Evolutionary conservation across 2,329 filamentous ascomycete genomes (phyloP).

Genomic region (Pseudohalonectria lignicola): DNA sequence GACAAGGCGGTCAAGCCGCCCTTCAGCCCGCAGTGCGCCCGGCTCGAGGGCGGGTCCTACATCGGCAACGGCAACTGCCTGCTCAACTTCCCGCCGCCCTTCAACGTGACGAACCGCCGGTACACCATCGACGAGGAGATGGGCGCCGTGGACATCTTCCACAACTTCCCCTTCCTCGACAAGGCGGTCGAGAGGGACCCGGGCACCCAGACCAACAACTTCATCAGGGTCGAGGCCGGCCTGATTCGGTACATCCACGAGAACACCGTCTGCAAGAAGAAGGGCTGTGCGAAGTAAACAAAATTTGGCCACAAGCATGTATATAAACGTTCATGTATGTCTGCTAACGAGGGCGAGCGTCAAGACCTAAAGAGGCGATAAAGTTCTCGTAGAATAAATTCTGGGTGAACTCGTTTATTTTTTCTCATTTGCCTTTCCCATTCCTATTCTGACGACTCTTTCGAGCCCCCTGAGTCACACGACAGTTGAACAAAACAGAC

Average conservation of each 20-base stretch:
- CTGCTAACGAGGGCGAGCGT: too few species aligned
- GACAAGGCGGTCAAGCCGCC: constrained; percentile 4
- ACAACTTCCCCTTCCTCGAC: constrained; percentile 13
- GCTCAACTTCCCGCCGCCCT: constrained; percentile 6
- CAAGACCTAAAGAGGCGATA: too few species aligned
- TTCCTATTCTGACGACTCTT: too few species aligned
- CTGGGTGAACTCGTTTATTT: too few species aligned
- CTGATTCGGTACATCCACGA: constrained; percentile 14
- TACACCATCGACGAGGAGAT: constrained; percentile 10
- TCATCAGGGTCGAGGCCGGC: constrained; percentile 10
- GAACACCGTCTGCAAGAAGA: constrained; percentile 11
- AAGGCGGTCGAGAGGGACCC: constrained; percentile 8
- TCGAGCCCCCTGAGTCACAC: too few species aligned
- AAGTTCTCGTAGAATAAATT: too few species aligned
- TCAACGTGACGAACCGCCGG: constrained; percentile 6
- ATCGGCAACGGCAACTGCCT: constrained; percentile 1
- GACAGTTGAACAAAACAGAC: too few species aligned
- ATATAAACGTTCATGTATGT: too few species aligned
- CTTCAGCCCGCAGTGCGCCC: constrained; percentile 6
- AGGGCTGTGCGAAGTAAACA: too few species aligned
- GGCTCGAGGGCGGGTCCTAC: constrained; percentile 8
- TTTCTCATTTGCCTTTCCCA: too few species aligned
- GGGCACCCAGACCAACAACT: constrained; percentile 11
- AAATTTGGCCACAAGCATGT: too few species aligned
- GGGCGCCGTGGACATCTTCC: constrained; percentile 10